phyloP scores from a whole-genome alignment of 495 filamentous ascomycete species.

The Poronia punctata region DNA sequence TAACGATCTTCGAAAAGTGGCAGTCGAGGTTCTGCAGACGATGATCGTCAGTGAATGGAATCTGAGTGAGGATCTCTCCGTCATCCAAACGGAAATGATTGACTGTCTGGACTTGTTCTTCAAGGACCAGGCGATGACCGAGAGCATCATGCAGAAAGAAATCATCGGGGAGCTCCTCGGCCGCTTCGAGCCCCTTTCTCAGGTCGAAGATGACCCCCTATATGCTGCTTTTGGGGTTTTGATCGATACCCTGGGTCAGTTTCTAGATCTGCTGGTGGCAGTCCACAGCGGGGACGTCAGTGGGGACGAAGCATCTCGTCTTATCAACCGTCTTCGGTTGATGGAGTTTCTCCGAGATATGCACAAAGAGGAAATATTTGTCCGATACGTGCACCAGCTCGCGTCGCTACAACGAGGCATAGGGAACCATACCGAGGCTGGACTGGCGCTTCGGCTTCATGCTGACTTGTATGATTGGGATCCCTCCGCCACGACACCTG shows the following conservation, averaged over 20 bases:
- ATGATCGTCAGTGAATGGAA: slow-evolving; percentile 99
- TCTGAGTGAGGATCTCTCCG: slow-evolving; percentile 83
- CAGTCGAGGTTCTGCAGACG: slow-evolving; percentile 86
- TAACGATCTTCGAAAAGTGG: slow-evolving; percentile 79
- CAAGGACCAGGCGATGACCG: slow-evolving; percentile 78
- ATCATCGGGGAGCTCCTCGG: slow-evolving; percentile 82
- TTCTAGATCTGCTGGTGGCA: slow-evolving; percentile 87
- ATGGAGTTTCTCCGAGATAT: slow-evolving; percentile 98
- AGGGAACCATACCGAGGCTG: slow-evolving; percentile 82
- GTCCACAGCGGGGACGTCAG: slow-evolving; percentile 75
- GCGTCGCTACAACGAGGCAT: slow-evolving; percentile 68
- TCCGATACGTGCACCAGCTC: slow-evolving; percentile 92
- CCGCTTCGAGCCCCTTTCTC: slow-evolving; percentile 66
- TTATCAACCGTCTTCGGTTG: slow-evolving; percentile 78
- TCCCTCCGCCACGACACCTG: slow-evolving; percentile 55
- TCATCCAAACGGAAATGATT: slow-evolving; percentile 95
- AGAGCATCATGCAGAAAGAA: slow-evolving; percentile 83
- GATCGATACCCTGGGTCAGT: slow-evolving; percentile 77
- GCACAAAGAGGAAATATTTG: slow-evolving; percentile 95
- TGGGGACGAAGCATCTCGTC: slow-evolving; percentile 61
- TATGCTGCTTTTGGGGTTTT: slow-evolving; percentile 70
- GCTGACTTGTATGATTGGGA: slow-evolving; percentile 95
- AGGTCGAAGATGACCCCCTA: slow-evolving; percentile 61
- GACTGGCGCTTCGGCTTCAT: slow-evolving; percentile 81
- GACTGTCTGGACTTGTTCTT: slow-evolving; percentile 90